Evolutionary conservation across 2,329 filamentous ascomycete species (phyloP).

Genomic region (Xenoacremonium recifei): DNA sequence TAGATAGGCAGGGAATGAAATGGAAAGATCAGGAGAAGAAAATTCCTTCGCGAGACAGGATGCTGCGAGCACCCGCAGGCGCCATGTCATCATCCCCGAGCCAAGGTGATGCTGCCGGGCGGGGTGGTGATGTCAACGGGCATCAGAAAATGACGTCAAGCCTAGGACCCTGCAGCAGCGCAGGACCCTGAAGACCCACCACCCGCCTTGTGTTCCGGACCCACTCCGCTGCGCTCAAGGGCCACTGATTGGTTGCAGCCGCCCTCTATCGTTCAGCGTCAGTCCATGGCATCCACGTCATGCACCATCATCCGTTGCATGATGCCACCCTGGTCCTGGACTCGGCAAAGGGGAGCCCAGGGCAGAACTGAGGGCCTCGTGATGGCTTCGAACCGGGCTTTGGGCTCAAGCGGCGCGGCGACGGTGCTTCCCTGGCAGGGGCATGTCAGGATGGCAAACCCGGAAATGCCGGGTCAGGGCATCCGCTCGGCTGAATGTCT

Average conservation of each 20-base stretch:
- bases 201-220: conserved; percentile 7
- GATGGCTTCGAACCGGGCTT: conserved; percentile 16
- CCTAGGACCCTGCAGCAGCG: conserved; percentile 31
- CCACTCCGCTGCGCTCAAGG: no score
- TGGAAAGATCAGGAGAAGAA: no score
- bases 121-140: conserved; percentile 28
- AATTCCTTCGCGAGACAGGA: no score
- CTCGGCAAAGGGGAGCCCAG: no score
- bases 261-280: conserved; percentile 20
- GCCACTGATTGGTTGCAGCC: conserved; percentile 11
- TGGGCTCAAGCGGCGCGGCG: conserved; percentile 27
- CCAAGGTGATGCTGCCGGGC: conserved; percentile 2
- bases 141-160: conserved; percentile 14
- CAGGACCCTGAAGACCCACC: conserved; percentile 32
- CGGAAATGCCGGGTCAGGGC: conserved; percentile 92
- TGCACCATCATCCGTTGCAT: conserved; percentile 24
- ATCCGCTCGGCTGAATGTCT: conserved; percentile 94
- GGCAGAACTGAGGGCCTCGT: conserved; percentile 4
- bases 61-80: conserved; percentile 14
- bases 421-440: conserved; percentile 68
- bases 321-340: conserved; percentile 6
- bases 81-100: conserved; percentile 27
- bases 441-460: conserved; percentile 87
- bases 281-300: conserved; percentile 23
- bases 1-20: conserved; percentile 12